These are phyloP conservation scores for Phytophthora constricta DNA, from an alignment of 352 stramenopile species.

Conservation along the genomic window DNA sequence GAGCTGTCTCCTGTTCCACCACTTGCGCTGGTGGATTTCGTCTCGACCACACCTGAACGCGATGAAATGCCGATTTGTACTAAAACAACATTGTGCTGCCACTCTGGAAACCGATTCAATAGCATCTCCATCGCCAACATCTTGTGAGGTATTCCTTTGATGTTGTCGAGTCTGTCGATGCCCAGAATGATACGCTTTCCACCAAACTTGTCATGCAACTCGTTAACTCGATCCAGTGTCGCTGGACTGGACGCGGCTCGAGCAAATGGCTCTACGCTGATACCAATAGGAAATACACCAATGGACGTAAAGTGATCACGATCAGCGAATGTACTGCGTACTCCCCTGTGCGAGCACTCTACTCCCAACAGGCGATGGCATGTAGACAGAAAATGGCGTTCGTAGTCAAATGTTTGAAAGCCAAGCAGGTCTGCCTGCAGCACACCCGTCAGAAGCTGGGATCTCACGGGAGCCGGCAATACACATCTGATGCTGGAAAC, in stretches of 20 bases:
- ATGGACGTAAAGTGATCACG: slow-evolving; percentile 90
- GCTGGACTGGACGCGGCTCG: slow-evolving; percentile 56
- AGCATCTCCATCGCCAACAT: slow-evolving; percentile 88
- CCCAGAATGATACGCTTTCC: slow-evolving; percentile 85
- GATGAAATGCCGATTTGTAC: slow-evolving; percentile 97
- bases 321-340: slow-evolving; percentile 69
- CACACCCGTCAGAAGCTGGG: slow-evolving; percentile 78
- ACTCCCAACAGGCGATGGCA: slow-evolving; percentile 79
- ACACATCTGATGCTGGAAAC: slow-evolving; percentile 89
- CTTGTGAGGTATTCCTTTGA: slow-evolving; percentile 92
- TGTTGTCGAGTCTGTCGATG: slow-evolving; percentile 88
- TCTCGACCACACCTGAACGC: slow-evolving; percentile 55
- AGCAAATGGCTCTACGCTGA: slow-evolving; percentile 85
- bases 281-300: slow-evolving; percentile 88
- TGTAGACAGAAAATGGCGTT: slow-evolving; percentile 87
- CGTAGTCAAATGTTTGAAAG: slow-evolving; percentile 93
- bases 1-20: slow-evolving; percentile 13
- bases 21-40: slow-evolving; percentile 18
- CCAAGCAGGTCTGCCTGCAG: slow-evolving; percentile 84
- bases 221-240: slow-evolving; percentile 71
- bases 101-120: slow-evolving; percentile 89
- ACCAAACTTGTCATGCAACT: slow-evolving; percentile 80
- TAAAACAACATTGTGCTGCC: slow-evolving; percentile 94
- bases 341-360: slow-evolving; percentile 76
- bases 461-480: slow-evolving; percentile 83